Percentiles rank a stretch among this genome's conserved stretches.
Evolutionary conservation across 2,329 filamentous ascomycete genomes (phyloP).

Genomic region (Fusarium concolor): DNA sequence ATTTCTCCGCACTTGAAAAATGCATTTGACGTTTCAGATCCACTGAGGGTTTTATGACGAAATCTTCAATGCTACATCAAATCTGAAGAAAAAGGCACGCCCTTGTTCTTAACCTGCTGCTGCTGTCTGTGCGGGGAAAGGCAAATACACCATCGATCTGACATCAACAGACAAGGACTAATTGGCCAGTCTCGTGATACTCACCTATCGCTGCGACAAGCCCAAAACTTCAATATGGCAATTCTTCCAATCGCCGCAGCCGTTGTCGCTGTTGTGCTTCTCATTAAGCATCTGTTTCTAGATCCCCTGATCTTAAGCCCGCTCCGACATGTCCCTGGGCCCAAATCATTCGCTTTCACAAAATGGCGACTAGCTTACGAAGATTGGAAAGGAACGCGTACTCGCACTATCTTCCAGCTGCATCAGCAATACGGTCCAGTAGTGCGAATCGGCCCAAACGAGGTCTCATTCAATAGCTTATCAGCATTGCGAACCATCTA

Average conservation of each 20-base stretch:
- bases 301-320: slow-evolving; percentile 23
- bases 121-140: not conserved
- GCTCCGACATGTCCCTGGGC: slow-evolving; percentile 45
- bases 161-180: not conserved
- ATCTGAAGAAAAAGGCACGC: not conserved
- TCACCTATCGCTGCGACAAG: not conserved
- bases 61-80: not conserved
- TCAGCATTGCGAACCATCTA: slow-evolving; percentile 65
- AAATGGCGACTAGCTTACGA: slow-evolving; percentile 60
- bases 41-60: not conserved
- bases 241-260: slow-evolving; percentile 1
- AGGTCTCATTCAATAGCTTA: slow-evolving; percentile 57
- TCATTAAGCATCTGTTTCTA: slow-evolving; percentile 15
- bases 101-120: not conserved
- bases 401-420: slow-evolving; percentile 54
- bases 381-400: slow-evolving; percentile 58
- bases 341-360: slow-evolving; percentile 55
- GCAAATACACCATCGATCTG: not conserved
- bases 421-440: slow-evolving; percentile 60
- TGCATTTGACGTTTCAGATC: not conserved
- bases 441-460: slow-evolving; percentile 60
- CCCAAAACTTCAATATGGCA: not conserved
- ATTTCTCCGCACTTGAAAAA: not conserved
- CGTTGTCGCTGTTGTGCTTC: not conserved
- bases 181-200: not conserved